These are phyloP conservation scores for Histomonas meleagridis DNA, from an alignment of 208 protist species.

Conservation along the genomic window DNA sequence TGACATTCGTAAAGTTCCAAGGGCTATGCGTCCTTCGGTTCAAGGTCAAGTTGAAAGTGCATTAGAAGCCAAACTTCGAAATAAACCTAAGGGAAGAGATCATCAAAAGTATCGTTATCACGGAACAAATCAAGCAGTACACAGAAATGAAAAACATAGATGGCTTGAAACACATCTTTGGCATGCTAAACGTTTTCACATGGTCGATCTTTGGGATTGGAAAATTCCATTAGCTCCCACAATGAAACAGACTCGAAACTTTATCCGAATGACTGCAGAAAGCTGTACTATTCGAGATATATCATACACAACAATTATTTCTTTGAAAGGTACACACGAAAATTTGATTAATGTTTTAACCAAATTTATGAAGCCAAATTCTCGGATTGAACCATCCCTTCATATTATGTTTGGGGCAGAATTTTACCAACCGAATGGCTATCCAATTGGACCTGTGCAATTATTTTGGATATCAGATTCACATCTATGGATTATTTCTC, in stretches of 20 bases:
- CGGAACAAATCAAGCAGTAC: neutral
- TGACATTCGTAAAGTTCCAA: conserved; percentile 37
- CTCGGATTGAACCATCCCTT: neutral
- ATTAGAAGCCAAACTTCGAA: conserved; percentile 32
- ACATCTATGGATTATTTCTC: neutral
- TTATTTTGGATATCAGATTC: neutral
- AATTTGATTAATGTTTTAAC: neutral
- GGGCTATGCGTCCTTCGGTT: neutral
- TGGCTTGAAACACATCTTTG: conserved; percentile 46
- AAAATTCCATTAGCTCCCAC: conserved; percentile 38
- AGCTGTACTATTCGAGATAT: conserved; percentile 33
- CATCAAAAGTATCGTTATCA: neutral
- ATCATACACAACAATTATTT: conserved; percentile 32
- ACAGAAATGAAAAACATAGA: conserved; percentile 26
- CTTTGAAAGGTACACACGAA: neutral
- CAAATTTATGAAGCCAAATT: neutral
- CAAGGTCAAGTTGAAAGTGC: neutral
- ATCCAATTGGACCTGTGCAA: conserved; percentile 6
- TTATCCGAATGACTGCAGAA: conserved; percentile 8
- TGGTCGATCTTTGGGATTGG: conserved; percentile 42
- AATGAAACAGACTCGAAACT: conserved; percentile 36
- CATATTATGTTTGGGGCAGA: neutral
- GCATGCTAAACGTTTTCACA: conserved; percentile 47
- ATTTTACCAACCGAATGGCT: neutral
- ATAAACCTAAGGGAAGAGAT: neutral